Evolutionary conservation across 148 eudicot genomes (phyloP), one percentile per base, ranked within the genome.

Genomic region (Rhododendron williamsianum): DNA sequence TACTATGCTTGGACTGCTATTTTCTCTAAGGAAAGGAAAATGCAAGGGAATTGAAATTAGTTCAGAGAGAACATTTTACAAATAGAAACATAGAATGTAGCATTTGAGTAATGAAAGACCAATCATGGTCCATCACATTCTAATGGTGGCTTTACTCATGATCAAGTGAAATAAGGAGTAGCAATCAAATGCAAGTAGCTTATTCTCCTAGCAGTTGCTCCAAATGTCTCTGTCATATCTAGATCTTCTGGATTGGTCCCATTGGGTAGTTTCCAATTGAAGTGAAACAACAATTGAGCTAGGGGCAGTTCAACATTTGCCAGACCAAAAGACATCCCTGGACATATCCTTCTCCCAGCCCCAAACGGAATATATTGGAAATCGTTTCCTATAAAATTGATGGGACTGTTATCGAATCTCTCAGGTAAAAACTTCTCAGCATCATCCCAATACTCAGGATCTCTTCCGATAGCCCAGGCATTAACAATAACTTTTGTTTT

Each of bases 351-450:
- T 18, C 63, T 56, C 21, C 63, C 63, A 1, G 63, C 19, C 1
- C 63, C 63, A 6, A 89, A 89, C 13, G 91, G 87, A 5, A 87
- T 38, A 36, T 85, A 81, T 23, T 85, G 87, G 19, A 87, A 87
- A 48, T 90, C 43, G 9, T 36, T 65, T 48, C 90, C 90, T 49
- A 73, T 87, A 67, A 56, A 87, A 49, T 88, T 88, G 4, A 88
- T n/a, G 9, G 82, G 78, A 49, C 81, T 58, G 23, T 82, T 81
- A 10, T 4, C n/a, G 65, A 21, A 58, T 58, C 65, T 19, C 54
- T 90, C 88, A 3, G 91, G 91, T 49, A 81, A 21, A 25, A 90
- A 90, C 12, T 27, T 18, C 33, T 90, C 90, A 30, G 90, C 82
- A 25, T 90, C 82, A 27, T 8, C 49, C 90, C 91, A 90, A 18